Base-by-base conservation (phyloP, 2,329 filamentous ascomycete genomes). In the Nemania sp. region DNA sequence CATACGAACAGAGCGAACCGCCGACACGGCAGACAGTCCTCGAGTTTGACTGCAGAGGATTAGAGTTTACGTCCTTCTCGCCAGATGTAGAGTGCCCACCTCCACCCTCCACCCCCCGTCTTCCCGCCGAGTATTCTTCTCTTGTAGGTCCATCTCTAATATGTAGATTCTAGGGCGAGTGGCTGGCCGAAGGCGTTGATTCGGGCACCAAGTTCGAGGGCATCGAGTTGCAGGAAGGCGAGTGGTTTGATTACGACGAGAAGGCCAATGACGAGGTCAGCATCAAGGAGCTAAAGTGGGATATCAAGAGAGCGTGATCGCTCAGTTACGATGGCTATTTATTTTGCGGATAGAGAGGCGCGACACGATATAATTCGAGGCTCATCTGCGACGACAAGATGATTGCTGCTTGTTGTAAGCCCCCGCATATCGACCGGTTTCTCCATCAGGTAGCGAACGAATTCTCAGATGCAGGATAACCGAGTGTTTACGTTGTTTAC, bases 161-260 rank as follows among this genome's bases (percentile, higher is more conserved):
- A 25, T n/a, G 25, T 29, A n/a, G 25, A 49, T 49, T 13, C 18
- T 15, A 96, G 90, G 95, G 95, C 12, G 90, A 96, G 50, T 99
- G 93, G 90, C 80, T 94, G 58, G 93, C 90, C 0, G 91, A 90
- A 48, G 95, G 93, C 2, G 62, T 83, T 15, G 93, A 97, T 17
- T 92, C 92, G 0, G 83, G 82, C 10, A 95, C 90, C 42, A 90
- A 91, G 70, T 99, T 99, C 72, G 82, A 86, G 0, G 86, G 78
- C 5, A 90, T 98, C 55, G 93, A 98, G 68, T 58, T 99, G 57
- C 80, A 81, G 0, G 95, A 99, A 29, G 94, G 91, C 25, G 95
- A 99, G 70, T 99, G 95, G 95, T 99, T 90, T 76, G 94, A 98
- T 69, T 99, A 98, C 71, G 93, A 98, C 68, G 93, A 98, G 78